Conservation (phyloP, 2,329 filamentous ascomycete genomes). For the Onygenales sp. region DNA sequence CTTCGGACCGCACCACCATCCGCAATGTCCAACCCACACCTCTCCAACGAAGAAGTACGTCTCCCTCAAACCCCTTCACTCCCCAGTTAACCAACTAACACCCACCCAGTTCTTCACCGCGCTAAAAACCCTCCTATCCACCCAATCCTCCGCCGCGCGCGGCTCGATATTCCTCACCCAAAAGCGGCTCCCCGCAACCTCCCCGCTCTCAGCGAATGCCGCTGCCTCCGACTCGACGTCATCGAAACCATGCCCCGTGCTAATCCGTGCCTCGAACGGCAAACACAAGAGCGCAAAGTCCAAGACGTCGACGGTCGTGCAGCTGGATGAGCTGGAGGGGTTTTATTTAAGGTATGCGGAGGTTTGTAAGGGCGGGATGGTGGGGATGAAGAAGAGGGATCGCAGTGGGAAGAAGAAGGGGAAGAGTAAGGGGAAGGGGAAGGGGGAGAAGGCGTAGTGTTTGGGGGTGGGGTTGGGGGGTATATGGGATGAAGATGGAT, state of each 20-base stretch:
- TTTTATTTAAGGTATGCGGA: slow-evolving; percentile 87
- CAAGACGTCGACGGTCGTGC: slow-evolving; percentile 76
- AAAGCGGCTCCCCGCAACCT: slow-evolving; percentile 24
- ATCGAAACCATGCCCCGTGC: slow-evolving; percentile 55
- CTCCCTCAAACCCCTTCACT: neutral
- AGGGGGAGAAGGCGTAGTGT: slow-evolving; percentile 17
- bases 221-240: slow-evolving; percentile 47
- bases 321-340: slow-evolving; percentile 61
- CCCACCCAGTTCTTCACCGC: slow-evolving; percentile 32
- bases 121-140: slow-evolving; percentile 29
- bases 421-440: slow-evolving; percentile 61
- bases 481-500: neutral
- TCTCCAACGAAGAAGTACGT: slow-evolving; percentile 34
- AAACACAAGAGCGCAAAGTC: slow-evolving; percentile 56
- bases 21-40: slow-evolving; percentile 13
- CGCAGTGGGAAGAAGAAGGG: slow-evolving; percentile 75
- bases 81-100: neutral
- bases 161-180: slow-evolving; percentile 37
- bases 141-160: slow-evolving; percentile 28
- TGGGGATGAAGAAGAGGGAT: slow-evolving; percentile 82
- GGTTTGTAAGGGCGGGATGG: slow-evolving; percentile 82
- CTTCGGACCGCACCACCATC: neutral
- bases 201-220: slow-evolving; percentile 29
- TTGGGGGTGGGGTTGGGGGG: neutral
- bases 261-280: slow-evolving; percentile 79